Percentiles rank a stretch among this genome's conserved stretches.
Evolutionary conservation across 768 basidiomycete genomes (phyloP).

Genomic region (Cyathus striatus): DNA sequence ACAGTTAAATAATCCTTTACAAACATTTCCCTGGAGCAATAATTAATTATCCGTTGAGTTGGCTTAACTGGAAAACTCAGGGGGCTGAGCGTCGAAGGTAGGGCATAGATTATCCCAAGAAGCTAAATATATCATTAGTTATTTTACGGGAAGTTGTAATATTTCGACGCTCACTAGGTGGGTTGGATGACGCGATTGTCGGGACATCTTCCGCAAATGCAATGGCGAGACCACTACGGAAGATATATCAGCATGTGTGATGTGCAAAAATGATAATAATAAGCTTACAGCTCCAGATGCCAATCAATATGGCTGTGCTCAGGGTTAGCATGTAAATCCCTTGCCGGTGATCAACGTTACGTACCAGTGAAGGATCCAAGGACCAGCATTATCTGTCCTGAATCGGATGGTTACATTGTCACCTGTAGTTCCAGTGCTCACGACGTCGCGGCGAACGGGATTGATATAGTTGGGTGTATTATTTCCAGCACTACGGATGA

Average conservation of each 20-base stretch:
- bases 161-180: conserved; percentile 1
- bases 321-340: not conserved
- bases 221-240: conserved; percentile 6
- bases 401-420: conserved; percentile 46
- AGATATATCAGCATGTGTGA: not conserved
- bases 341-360: not conserved
- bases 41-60: no score
- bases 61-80: no score
- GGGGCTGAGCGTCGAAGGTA: conserved; percentile 1
- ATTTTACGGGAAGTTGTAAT: not conserved
- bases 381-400: conserved; percentile 58
- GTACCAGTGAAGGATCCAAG: conserved; percentile 36
- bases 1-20: no score
- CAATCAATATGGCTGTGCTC: conserved; percentile 25
- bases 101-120: conserved; percentile 6
- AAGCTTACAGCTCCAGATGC: conserved; percentile 24
- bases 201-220: conserved; percentile 5
- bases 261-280: not conserved
- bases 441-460: conserved; percentile 27
- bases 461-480: conserved; percentile 27
- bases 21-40: no score
- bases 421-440: conserved; percentile 16
- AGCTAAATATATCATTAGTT: not conserved
- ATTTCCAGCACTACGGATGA: conserved; percentile 26
- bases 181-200: not conserved